phyloP scores from a whole-genome alignment of 257 asterid species.

The Datura wrightii region DNA sequence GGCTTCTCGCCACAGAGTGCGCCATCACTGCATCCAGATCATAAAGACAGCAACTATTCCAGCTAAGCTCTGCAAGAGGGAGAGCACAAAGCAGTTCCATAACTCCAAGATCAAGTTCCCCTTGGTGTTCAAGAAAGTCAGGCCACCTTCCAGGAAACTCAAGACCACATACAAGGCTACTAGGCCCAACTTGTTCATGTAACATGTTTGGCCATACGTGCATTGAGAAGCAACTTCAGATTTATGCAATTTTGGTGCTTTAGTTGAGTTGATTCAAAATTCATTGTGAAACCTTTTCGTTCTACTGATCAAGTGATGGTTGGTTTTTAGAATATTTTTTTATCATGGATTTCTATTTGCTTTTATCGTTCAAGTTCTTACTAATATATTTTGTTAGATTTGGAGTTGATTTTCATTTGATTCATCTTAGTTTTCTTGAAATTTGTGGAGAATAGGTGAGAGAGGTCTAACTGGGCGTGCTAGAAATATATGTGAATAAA shows the following conservation, averaged over 20 bases:
- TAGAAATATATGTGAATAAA: background rate
- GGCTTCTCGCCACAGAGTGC: constrained; percentile 27
- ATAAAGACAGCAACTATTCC: constrained; percentile 24
- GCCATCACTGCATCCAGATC: constrained; percentile 30
- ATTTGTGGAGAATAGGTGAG: background rate
- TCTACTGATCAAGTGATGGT: constrained; percentile 9
- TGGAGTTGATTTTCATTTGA: background rate
- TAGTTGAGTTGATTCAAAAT: constrained; percentile 16
- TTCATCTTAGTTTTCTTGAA: background rate
- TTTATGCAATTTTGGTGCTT: constrained; percentile 7
- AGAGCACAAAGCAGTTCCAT: constrained; percentile 27
- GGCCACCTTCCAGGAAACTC: constrained; percentile 28
- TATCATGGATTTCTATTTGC: background rate
- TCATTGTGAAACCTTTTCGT: background rate
- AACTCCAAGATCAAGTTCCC: constrained; percentile 27
- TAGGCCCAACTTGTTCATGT: constrained; percentile 30
- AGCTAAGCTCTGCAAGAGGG: constrained; percentile 29
- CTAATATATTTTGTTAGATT: background rate
- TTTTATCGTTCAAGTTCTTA: background rate
- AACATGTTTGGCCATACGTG: constrained; percentile 9
- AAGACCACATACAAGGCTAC: constrained; percentile 27
- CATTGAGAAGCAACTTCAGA: constrained; percentile 23
- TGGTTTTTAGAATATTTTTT: background rate
- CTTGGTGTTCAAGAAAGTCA: constrained; percentile 24
- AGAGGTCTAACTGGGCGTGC: background rate